Evolutionary conservation across 1,139 yeast genomes (phyloP), one percentile per base, ranked within the genome.

Genomic region (Hyphopichia khmerensis): DNA sequence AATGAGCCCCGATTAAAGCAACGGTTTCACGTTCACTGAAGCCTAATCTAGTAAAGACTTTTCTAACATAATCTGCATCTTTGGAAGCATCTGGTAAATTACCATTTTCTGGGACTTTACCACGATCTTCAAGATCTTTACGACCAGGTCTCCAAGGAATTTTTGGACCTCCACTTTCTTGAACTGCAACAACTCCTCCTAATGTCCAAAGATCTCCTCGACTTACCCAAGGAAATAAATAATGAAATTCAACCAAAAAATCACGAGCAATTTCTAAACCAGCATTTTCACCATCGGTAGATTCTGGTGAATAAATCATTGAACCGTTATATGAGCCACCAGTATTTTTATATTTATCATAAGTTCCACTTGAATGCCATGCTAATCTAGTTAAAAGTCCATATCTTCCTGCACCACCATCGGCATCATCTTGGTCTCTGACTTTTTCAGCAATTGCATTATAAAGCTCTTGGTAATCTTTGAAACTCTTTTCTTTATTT

Each of bases 291-390:
- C 84, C 86, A 56, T 86, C 93, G 37, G 62, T 61, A 24, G 77
- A 67, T 62, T 88, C 96, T 44, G 83, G 79, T 35, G 73, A 59
- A 58, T 73, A 82, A 53, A 88, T 73, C 87, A 88, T 87, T 41
- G 96, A 85, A 52, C 96, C 96, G 46, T 86, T 87, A 60, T 65
- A 85, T 4, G 95, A 83, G 32, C 97, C 97, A 52, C 96, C 96
- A 32, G 67, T 57, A 42, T 75, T 67, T 49, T 77, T 77, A 37
- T 67, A 59, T 62, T 77, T 76, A 52, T 80, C 79, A 62, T 71
- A 86, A 30, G 93, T 83, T 42, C 93, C 95, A 31, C 85, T 74
- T 7, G 80, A 53, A 64, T 86, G 95, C 93, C 93, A 86, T 40
- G 91, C 84, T 47, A 84, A 73, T 59, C 95, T 78, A 36, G 79